phyloP scores from a whole-genome alignment of 352 stramenopile species.

The Pseudoperonospora humuli region DNA sequence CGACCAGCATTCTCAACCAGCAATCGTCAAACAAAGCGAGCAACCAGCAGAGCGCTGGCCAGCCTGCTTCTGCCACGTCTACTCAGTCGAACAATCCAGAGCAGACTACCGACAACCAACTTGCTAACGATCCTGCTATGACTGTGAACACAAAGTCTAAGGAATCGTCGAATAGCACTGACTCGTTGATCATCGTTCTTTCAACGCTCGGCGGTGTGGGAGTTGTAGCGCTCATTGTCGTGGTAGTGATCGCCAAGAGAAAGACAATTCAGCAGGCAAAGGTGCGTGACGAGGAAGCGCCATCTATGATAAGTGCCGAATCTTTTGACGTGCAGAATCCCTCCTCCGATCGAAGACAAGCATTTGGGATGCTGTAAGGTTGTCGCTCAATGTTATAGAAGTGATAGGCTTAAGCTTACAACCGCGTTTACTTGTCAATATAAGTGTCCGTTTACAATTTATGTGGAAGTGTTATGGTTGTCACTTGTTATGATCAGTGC shows the following conservation, averaged over 20 bases:
- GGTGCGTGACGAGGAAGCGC: slow-evolving; percentile 15
- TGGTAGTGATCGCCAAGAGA: slow-evolving; percentile 22
- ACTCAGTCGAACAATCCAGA: slow-evolving; percentile 4
- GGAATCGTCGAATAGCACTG: slow-evolving; percentile 6
- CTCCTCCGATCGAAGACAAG: slow-evolving; percentile 15
- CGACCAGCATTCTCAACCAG: too few species aligned
- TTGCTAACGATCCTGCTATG: slow-evolving; percentile 10
- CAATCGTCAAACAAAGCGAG: too few species aligned
- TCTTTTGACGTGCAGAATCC: slow-evolving; percentile 22
- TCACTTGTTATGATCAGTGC: too few species aligned
- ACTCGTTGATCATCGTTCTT: slow-evolving; percentile 23
- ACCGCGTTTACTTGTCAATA: too few species aligned
- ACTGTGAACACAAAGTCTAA: slow-evolving; percentile 19
- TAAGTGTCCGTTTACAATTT: too few species aligned
- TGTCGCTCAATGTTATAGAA: too few species aligned
- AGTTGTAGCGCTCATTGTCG: slow-evolving; percentile 19
- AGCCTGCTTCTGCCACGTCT: neutral
- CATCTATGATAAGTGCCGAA: slow-evolving; percentile 19
- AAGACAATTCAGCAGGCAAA: slow-evolving; percentile 26
- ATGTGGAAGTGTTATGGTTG: too few species aligned
- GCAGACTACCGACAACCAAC: slow-evolving; percentile 9
- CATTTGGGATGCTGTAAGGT: slow-evolving; percentile 22
- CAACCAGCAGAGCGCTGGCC: neutral
- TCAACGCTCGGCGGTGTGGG: slow-evolving; percentile 16
- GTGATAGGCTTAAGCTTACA: too few species aligned